Conservation (phyloP, 1,284 basidiomycete species). For the Apiotrichum domesticum region DNA sequence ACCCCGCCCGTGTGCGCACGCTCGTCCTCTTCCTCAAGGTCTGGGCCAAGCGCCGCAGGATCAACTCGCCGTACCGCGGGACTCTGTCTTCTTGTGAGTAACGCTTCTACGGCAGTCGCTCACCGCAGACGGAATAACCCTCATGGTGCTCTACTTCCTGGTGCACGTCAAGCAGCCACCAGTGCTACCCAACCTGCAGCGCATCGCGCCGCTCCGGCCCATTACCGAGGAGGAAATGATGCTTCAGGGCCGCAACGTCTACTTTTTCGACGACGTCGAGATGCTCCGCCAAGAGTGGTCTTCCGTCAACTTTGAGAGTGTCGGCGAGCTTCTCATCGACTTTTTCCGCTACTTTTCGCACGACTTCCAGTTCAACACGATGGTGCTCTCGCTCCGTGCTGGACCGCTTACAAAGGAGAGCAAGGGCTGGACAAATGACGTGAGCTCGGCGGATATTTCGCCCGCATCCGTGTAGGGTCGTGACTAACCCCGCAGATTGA, state of each 20-base stretch:
- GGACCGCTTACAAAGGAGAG: constrained; percentile 82
- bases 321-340: constrained; percentile 95
- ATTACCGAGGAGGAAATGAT: constrained; percentile 84
- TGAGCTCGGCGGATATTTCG: constrained; percentile 50
- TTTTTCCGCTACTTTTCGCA: constrained; percentile 96
- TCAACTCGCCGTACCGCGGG: constrained; percentile 95
- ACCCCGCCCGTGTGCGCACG: constrained; percentile 86
- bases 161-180: constrained; percentile 94
- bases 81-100: constrained; percentile 75
- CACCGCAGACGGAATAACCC: constrained; percentile 72
- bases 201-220: constrained; percentile 76
- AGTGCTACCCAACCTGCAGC: constrained; percentile 83
- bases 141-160: constrained; percentile 95
- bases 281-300: constrained; percentile 80
- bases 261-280: constrained; percentile 98
- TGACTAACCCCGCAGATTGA: constrained; percentile 40
- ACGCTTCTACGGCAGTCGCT: not conserved
- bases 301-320: constrained; percentile 84
- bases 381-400: constrained; percentile 84
- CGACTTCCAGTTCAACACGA: constrained; percentile 85
- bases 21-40: constrained; percentile 97
- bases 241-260: constrained; percentile 75
- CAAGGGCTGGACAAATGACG: constrained; percentile 91
- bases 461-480: constrained; percentile 34
- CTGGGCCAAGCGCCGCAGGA: constrained; percentile 96